Evolutionary conservation across 768 basidiomycete genomes (phyloP), one percentile per base, ranked within the genome.

Genomic region (Boletus pseudopeckii): DNA sequence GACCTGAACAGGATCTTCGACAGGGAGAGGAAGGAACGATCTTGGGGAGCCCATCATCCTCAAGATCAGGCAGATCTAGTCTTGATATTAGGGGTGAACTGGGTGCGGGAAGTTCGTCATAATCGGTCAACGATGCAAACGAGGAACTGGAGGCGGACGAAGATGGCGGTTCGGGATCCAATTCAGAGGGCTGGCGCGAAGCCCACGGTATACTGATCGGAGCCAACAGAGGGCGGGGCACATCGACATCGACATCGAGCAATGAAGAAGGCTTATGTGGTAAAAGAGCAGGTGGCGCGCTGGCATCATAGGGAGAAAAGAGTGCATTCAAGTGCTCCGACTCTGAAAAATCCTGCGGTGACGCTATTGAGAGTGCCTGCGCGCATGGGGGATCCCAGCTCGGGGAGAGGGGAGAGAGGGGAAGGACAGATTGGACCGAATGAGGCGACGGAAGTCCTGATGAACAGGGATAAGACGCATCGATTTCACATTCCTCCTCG

Each of bases 381-480:
- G 64, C 42, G 38, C 53, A 43, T 1, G 62, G 48, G 6, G 63
- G 45, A 18, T 58, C 62, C 73, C 69, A 72, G 30, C 62, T 64
- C 43, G 73, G 74, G 15, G 73, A 74, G 30, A 74, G 59, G 4
- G 74, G 73, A 4, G 74, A 72, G 8, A 73, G 63, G 10, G 64
- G 65, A 10, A 58, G 48, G 42, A 49, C 56, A 17, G 53, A 45
- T 22, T 58, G 60, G 13, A 42, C 45, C 3, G 59, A 36, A 18
- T 50, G 59, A 20, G 61, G 58, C 52, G 62, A 60, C 30, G 63
- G 55, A 28, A 55, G 50, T 30, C 30, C 44, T 22, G 57, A 58
- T 36, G 45, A 22, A 32, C 43, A 45, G 24, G 57, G 45, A 54
- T 48, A 57, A 11, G 46, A 58, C 50, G 58, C 67, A 58, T 67